Base-by-base conservation (phyloP, 257 asterid genomes). In the Sherardia arvensis region DNA sequence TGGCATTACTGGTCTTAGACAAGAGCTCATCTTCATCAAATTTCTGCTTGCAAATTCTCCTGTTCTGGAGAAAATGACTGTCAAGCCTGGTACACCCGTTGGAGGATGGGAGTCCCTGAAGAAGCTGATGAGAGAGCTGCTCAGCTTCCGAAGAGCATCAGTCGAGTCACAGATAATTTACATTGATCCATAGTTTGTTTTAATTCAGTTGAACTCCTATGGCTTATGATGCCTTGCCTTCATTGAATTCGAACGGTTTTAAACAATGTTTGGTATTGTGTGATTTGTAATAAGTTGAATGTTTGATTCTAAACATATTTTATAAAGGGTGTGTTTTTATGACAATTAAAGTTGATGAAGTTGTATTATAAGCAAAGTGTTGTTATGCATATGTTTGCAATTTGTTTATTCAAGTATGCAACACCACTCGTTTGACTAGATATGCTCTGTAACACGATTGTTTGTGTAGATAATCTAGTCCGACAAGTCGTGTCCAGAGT, bases 61-160 rank as follows among this genome's bases (percentile, higher is more conserved):
- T 0, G 66, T 80, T 61, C 97, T 92, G 26, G 97, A 87, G 74
- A 82, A 67, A 76, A 83, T 92, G 97, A 83, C 84, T 4, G 87
- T 89, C 18, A 87, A 82, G 80, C 97, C 99, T 1, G 78, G 77
- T 18, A 60, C 90, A 14, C n/a, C n/a, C n/a, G 97, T 84, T 1
- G 80, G 82, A 40, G 89, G 87, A 23, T 83, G 94, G 97, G 97
- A 87, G 40, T 32, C 84, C 68, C 75, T 75, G 53, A 92, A 85
- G 85, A 88, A 89, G 74, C 66, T 92, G 70, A 85, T 92, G 69
- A 92, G 78, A 87, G 90, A 89, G 80, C 67, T 92, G 71, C 95
- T 92, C 57, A 88, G 93, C 36, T 82, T 85, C 72, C 66, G 95
- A 64, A 83, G 98, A 47, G 92, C 98, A 62, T 92, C 98, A 5